A percentile compares a stretch with the other conserved stretches of the same genome.
Conservation (phyloP, 2,329 filamentous ascomycete genomes). For the Colletotrichum scovillei region DNA sequence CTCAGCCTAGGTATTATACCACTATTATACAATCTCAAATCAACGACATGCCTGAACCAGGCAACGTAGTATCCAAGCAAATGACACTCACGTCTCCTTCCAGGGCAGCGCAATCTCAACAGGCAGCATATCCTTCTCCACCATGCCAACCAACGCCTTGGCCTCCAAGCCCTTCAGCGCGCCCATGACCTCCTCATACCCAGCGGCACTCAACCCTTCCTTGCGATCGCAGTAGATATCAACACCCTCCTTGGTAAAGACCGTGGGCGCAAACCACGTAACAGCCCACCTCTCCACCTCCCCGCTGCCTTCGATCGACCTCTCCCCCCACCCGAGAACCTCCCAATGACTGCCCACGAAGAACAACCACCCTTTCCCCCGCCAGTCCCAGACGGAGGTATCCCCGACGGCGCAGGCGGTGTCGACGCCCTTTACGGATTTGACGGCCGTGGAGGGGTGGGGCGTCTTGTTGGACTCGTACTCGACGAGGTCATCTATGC, state of each 20-base stretch:
- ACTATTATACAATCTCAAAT: neutral
- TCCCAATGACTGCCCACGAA: conserved; percentile 85
- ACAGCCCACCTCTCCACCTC: conserved; percentile 75
- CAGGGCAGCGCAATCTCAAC: conserved; percentile 66
- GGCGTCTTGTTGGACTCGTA: conserved; percentile 67
- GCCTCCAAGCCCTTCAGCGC: conserved; percentile 66
- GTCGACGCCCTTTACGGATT: conserved; percentile 75
- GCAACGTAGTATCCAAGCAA: neutral
- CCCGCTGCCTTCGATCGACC: conserved; percentile 49
- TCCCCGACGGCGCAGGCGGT: conserved; percentile 48
- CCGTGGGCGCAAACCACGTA: conserved; percentile 84
- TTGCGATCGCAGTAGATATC: conserved; percentile 79
- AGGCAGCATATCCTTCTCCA: conserved; percentile 59
- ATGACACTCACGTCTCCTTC: conserved; percentile 43
- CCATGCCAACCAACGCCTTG: conserved; percentile 63
- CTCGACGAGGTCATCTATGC: conserved; percentile 78
- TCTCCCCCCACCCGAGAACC: conserved; percentile 79
- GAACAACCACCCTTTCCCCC: conserved; percentile 79
- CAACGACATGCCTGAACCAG: neutral
- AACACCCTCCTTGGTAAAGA: conserved; percentile 85
- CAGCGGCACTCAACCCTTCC: conserved; percentile 68
- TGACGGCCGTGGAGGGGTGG: conserved; percentile 53
- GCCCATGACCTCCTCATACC: conserved; percentile 66
- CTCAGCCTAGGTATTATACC: neutral
- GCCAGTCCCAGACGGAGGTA: conserved; percentile 75